Evolutionary conservation across 805 yeast species (phyloP), one percentile per base, ranked within the genome.

Genomic region (Cyberlindnera americana): DNA sequence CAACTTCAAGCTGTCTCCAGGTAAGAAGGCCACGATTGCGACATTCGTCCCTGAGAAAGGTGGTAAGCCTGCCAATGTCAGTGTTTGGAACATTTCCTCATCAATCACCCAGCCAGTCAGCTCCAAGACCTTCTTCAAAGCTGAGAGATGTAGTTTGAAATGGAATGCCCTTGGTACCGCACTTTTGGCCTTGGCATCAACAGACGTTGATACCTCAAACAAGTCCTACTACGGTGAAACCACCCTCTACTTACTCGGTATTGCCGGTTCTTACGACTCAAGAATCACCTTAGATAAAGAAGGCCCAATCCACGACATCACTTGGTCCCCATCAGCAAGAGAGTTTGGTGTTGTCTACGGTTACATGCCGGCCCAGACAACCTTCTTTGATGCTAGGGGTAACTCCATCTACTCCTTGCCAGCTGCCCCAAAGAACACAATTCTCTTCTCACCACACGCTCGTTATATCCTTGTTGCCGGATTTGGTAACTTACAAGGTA

Each of bases 281-380:
- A 75, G 96, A 57, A 90, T 93, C 54, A 75, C 80, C 42, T 77
- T 93, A 54, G 88, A 86, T 47, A 82, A 86, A 54, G 96, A 89
- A 57, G 98, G 98, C 23, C 98, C 99, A 32, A 89, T 93, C 52
- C 97, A 93, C 66, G 99, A 93, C 63, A 86, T 91, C 46, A 81
- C 93, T 17, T 93, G 99, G 99, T 84, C 95, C 19, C 96, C 98
- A 43, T 79, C 89, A 37, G 87, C 96, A 15, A 77, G 96, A 52
- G 98, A 93, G 67, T 95, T 93, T 69, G 98, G 96, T 45, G 99
- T 93, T 31, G 88, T 86, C 40, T 90, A 90, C 59, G 99, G 99
- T 23, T 90, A 78, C 67, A 93, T 93, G 98, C 99, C 99, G 3
- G 87, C 96, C 21, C 83, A 84, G 56, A 90, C 97, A 19, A 80